Conservation (phyloP, 331 rosid species). For the Erythrophleum ivorense region DNA sequence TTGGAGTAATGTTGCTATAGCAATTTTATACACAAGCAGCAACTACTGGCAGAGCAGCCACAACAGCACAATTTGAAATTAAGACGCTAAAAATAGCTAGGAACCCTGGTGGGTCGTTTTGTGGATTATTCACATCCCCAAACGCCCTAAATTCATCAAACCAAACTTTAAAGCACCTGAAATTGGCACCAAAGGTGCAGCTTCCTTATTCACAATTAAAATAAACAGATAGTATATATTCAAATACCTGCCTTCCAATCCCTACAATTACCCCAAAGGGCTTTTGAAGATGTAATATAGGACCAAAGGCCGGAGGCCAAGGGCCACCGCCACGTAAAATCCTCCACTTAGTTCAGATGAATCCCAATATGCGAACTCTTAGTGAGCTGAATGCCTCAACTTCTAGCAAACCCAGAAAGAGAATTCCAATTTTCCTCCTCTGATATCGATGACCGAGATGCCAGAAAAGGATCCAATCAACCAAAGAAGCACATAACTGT, state of each 20-base stretch:
- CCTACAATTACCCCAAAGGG: conserved; percentile 13
- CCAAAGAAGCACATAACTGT: conserved; percentile 27
- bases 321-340: conserved; percentile 29
- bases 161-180: conserved; percentile 21
- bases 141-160: conserved; percentile 33
- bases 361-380: conserved; percentile 6
- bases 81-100: conserved; percentile 17
- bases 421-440: conserved; percentile 15
- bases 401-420: conserved; percentile 29
- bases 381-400: conserved; percentile 38
- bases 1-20: not conserved
- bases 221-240: conserved; percentile 2
- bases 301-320: conserved; percentile 36
- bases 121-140: conserved; percentile 29
- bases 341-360: conserved; percentile 20
- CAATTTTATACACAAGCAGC: conserved; percentile 34
- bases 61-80: conserved; percentile 24
- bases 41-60: conserved; percentile 7
- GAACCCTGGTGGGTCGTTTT: not conserved
- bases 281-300: conserved; percentile 26
- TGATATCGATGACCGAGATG: conserved; percentile 16
- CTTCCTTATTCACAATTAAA: conserved; percentile 30
- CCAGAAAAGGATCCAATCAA: conserved; percentile 37
- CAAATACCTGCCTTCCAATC: conserved; percentile 11
- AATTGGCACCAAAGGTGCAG: conserved; percentile 3